These are phyloP conservation scores for Coniochaeta sp. DNA, from an alignment of 2,329 filamentous ascomycete species.

Conservation along the genomic window DNA sequence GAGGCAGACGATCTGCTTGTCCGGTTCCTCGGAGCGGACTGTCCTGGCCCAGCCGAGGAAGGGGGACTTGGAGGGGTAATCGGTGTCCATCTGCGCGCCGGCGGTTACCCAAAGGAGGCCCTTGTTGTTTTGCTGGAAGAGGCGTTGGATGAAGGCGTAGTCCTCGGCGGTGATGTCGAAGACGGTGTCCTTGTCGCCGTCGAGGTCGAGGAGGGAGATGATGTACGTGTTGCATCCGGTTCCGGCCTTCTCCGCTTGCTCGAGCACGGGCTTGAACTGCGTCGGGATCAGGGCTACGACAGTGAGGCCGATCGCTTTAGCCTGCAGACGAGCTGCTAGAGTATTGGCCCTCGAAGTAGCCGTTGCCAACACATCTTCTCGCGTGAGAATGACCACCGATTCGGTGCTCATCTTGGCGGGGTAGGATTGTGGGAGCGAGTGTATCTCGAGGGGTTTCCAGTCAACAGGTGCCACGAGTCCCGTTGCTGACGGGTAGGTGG, in stretches of 20 bases:
- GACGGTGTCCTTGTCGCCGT: conserved; percentile 20
- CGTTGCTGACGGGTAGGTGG: not conserved
- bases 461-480: no score
- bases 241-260: not conserved
- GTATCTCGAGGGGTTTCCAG: not conserved
- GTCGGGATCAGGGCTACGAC: not conserved
- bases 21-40: conserved; percentile 40
- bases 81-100: conserved; percentile 29
- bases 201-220: conserved; percentile 41
- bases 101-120: conserved; percentile 41
- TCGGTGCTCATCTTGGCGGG: not conserved
- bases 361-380: not conserved
- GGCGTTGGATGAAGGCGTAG: conserved; percentile 32
- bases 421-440: not conserved
- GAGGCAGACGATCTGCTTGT: conserved; percentile 34
- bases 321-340: not conserved
- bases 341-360: not conserved
- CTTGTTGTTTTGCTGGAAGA: conserved; percentile 27
- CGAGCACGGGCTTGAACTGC: not conserved
- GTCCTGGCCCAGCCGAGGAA: conserved; percentile 40
- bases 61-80: conserved; percentile 27
- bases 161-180: conserved; percentile 29
- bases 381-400: not conserved
- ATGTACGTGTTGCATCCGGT: conserved; percentile 22
- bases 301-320: not conserved